Base-by-base conservation (phyloP, 805 yeast genomes). In the Hanseniaspora lachancei region DNA sequence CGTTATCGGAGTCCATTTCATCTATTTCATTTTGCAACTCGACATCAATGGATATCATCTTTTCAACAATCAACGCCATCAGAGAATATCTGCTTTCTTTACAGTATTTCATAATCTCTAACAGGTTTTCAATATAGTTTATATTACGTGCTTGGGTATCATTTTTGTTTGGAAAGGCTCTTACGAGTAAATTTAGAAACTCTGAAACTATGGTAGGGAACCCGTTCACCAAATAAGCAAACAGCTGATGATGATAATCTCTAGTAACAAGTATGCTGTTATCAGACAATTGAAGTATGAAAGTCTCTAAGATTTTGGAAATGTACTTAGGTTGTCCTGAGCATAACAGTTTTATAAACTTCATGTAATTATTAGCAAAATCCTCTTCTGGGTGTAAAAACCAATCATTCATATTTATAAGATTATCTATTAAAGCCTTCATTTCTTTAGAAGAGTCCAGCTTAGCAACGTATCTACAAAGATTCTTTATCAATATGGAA, bases 291-390 rank as follows among this genome's bases (percentile, higher is more conserved):
- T 81, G 88, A 20, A 74, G 62, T 12, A 89, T 76, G n/a, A 91
- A 68, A 57, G 78, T 77, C 58, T 75, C 72, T 21, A 86, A 81
- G n/a, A 91, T 86, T 58, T 86, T 95, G 59, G 79, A 77, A 79
- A 93, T 81, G 86, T 95, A 91, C 67, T 82, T 86, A 8, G 97
- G 97, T 58, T 82, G 75, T 47, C 91, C 84, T 3, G 95, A 84
- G 40, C 89, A 86, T 54, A 91, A 74, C 29, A 89, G 86, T 47
- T 80, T 76, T 47, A 87, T 70, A 67, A 93, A 93, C 46, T 80
- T 82, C 48, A 83, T 76, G 68, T 85, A 89, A 48, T 74, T 51
- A n/a, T 35, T 39, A 70, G 49, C 73, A 46, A 49, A 55, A 71
- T 27, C 78, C 68, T 61, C 82, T 77, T 16, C 62, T 59, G 10